Evolutionary conservation across 495 filamentous ascomycete genomes (phyloP).

Genomic region (Hyphodiscus hymeniophilus): DNA sequence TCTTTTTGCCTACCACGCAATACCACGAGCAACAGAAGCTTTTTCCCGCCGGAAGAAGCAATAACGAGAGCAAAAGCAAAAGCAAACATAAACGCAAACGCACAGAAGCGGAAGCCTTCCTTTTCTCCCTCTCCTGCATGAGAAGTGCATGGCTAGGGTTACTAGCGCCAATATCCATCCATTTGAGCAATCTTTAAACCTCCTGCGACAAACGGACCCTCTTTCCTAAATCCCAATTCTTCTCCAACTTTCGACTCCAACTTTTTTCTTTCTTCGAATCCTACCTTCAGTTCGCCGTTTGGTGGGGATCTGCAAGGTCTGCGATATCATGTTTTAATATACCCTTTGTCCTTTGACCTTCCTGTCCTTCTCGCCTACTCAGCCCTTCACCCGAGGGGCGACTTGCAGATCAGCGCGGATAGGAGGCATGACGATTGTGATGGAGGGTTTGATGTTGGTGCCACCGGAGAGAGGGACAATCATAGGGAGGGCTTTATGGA

Average conservation of each 20-base stretch:
- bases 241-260: not conserved
- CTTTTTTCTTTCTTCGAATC: no score
- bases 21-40: no score
- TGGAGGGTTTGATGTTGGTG: constrained; percentile 47
- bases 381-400: not conserved
- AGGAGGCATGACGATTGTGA: constrained; percentile 23
- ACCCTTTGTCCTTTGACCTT: not conserved
- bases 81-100: no score
- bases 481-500: constrained; percentile 47
- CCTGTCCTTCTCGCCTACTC: not conserved
- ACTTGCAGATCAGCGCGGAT: not conserved
- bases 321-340: not conserved
- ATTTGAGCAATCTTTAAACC: not conserved
- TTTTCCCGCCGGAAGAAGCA: no score
- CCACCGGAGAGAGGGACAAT: constrained; percentile 49
- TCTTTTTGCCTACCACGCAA: no score
- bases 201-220: no score
- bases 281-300: no score
- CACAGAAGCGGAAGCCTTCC: no score
- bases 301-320: not conserved
- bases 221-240: not conserved
- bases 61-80: no score
- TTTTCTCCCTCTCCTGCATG: no score
- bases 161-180: no score
- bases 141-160: no score